Conservation (phyloP, 257 asterid genomes). For the Penstemon eatonii region DNA sequence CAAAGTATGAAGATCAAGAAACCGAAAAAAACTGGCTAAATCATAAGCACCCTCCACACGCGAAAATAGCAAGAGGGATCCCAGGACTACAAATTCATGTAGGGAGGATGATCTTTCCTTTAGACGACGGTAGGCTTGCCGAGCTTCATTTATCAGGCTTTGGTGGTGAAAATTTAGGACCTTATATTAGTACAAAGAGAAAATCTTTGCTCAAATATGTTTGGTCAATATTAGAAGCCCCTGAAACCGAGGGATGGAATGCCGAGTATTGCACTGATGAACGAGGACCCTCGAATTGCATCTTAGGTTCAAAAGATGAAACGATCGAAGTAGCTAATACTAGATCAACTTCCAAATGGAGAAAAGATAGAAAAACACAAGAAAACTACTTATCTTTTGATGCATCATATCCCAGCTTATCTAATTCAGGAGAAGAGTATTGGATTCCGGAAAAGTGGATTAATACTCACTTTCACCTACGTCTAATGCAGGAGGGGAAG, state of each 20-base stretch:
- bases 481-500: constrained; percentile 65
- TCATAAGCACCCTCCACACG: constrained; percentile 74
- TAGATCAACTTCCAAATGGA: constrained; percentile 45
- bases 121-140: constrained; percentile 82
- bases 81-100: constrained; percentile 62
- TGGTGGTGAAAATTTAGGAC: constrained; percentile 67
- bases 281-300: constrained; percentile 76
- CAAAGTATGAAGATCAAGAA: constrained; percentile 36
- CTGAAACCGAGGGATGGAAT: constrained; percentile 95
- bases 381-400: constrained; percentile 48
- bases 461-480: constrained; percentile 46
- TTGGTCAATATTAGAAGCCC: constrained; percentile 82
- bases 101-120: constrained; percentile 64
- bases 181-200: constrained; percentile 45
- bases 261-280: constrained; percentile 80
- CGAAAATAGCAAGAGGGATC: constrained; percentile 59
- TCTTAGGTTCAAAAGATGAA: constrained; percentile 69
- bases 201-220: constrained; percentile 55
- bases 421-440: constrained; percentile 32
- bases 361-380: constrained; percentile 53
- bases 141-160: constrained; percentile 75
- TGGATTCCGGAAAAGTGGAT: constrained; percentile 25
- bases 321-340: constrained; percentile 31
- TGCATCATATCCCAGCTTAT: constrained; percentile 29
- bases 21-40: constrained; percentile 58